Conservation (phyloP, 2,329 filamentous ascomycete genomes). For the Pseudogymnoascus sp. region DNA sequence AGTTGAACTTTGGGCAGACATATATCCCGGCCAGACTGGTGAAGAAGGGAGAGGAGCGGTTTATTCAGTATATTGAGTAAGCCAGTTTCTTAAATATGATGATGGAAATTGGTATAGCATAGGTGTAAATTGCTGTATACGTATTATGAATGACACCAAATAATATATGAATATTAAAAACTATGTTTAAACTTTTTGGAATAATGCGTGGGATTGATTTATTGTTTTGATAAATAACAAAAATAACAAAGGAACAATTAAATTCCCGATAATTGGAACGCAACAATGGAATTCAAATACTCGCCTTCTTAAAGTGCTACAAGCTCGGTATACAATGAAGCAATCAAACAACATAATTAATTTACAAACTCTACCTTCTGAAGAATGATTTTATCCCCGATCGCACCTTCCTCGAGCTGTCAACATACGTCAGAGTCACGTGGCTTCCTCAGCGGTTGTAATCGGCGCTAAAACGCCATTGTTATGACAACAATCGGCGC, state of each 20-base stretch:
- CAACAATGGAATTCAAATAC: neutral
- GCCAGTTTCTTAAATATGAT: neutral
- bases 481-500: constrained; percentile 11
- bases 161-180: neutral
- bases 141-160: neutral
- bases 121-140: neutral
- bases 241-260: neutral
- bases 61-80: constrained; percentile 37
- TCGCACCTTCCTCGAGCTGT: neutral
- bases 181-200: neutral
- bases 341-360: neutral
- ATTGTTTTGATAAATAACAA: neutral
- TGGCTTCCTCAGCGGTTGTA: neutral
- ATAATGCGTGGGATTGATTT: neutral
- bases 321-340: neutral
- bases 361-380: neutral
- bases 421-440: constrained; percentile 2
- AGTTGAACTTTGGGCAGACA: constrained; percentile 52
- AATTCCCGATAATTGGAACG: neutral
- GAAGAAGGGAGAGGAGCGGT: constrained; percentile 62
- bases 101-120: neutral
- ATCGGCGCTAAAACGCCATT: constrained; percentile 8
- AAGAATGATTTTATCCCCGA: neutral
- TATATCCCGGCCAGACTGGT: constrained; percentile 59
- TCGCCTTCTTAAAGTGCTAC: neutral